These are phyloP conservation scores for Ophiobolus disseminans DNA, from an alignment of 2,329 filamentous ascomycete species.

Conservation along the genomic window DNA sequence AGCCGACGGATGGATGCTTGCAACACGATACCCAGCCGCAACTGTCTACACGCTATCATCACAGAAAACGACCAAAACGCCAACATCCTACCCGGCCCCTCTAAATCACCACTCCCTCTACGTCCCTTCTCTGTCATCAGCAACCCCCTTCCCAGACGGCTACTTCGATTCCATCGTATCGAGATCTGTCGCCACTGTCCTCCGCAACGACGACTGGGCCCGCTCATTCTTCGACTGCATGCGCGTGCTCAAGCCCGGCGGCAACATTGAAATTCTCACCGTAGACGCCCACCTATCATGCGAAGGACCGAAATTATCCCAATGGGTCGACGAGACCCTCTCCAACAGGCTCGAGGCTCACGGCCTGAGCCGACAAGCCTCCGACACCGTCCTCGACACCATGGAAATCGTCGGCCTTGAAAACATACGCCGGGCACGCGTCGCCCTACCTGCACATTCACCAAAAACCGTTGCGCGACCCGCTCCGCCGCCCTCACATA, in stretches of 20 bases:
- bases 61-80: constrained; percentile 21
- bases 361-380: constrained; percentile 30
- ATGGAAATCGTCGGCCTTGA: constrained; percentile 39
- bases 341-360: constrained; percentile 28
- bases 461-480: constrained; percentile 12
- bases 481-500: constrained; percentile 13
- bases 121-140: constrained; percentile 26
- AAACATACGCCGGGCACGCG: constrained; percentile 35
- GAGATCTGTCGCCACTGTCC: constrained; percentile 28
- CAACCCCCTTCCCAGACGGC: constrained; percentile 32
- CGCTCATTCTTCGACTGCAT: constrained; percentile 38
- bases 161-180: constrained; percentile 38
- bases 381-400: constrained; percentile 36
- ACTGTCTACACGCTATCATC: constrained; percentile 36
- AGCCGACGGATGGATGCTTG: constrained; percentile 38
- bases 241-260: constrained; percentile 37
- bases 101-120: constrained; percentile 38
- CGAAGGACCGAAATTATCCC: constrained; percentile 27
- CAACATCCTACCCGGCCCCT: constrained; percentile 33
- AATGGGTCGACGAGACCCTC: constrained; percentile 35
- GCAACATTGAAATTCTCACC: constrained; percentile 35
- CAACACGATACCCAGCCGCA: constrained; percentile 30
- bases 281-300: constrained; percentile 34
- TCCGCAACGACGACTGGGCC: constrained; percentile 38
- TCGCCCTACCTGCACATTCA: constrained; percentile 30